phyloP scores from a whole-genome alignment of 2,329 filamentous ascomycete genomes.

The Fusarium incarnatum region DNA sequence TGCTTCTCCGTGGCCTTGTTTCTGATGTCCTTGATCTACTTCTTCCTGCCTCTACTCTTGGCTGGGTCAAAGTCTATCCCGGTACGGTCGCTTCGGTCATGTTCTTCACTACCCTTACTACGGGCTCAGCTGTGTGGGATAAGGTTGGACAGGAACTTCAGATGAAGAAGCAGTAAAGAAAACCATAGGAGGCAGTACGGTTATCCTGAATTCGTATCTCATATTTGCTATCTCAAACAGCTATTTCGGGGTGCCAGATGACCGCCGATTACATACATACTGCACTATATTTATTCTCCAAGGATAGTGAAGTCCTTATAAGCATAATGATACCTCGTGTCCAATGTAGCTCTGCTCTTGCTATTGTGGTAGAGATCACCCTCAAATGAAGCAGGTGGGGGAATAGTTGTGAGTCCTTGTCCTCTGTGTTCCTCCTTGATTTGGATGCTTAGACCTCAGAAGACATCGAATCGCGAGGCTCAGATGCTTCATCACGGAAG shows the following conservation, averaged over 20 bases:
- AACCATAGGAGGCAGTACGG: not conserved
- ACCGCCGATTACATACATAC: not conserved
- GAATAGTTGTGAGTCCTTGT: not conserved
- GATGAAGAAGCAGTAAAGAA: constrained; percentile 22
- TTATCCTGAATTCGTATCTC: constrained; percentile 2
- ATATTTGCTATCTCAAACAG: constrained; percentile 9
- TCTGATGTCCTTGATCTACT: constrained; percentile 71
- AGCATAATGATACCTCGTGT: not conserved
- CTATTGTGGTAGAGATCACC: not conserved
- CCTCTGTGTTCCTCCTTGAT: not conserved
- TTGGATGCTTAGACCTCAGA: constrained; percentile 21
- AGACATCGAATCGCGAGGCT: constrained; percentile 36
- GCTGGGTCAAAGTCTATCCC: constrained; percentile 67
- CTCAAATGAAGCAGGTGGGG: not conserved
- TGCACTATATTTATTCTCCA: not conserved
- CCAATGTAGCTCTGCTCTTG: not conserved
- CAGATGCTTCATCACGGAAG: constrained; percentile 36
- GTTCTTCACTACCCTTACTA: constrained; percentile 71
- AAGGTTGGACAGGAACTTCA: constrained; percentile 52
- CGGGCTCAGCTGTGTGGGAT: constrained; percentile 71
- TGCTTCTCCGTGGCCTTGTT: constrained; percentile 61
- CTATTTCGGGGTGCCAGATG: not conserved
- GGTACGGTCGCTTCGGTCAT: constrained; percentile 68
- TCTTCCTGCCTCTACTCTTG: constrained; percentile 69
- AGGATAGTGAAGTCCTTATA: not conserved